phyloP scores from a whole-genome alignment of 1,284 basidiomycete species.

The Sporisorium reilianum region DNA sequence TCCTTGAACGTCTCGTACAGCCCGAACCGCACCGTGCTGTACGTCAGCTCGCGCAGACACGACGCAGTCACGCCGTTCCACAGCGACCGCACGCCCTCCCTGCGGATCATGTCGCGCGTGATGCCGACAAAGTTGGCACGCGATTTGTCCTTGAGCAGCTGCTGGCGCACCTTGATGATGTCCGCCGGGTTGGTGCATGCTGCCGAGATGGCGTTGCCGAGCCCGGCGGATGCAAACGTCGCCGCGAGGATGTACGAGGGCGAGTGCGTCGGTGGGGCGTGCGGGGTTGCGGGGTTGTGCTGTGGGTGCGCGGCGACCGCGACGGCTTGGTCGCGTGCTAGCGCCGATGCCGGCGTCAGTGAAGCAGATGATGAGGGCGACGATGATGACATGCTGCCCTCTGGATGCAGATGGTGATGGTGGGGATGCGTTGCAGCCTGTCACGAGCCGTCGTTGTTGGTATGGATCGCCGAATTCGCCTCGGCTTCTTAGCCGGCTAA shows the following conservation, averaged over 20 bases:
- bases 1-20: slow-evolving; percentile 58
- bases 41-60: slow-evolving; percentile 56
- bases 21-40: slow-evolving; percentile 58
- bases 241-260: slow-evolving; percentile 33
- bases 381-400: slow-evolving; percentile 5
- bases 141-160: slow-evolving; percentile 43
- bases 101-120: slow-evolving; percentile 33
- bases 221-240: slow-evolving; percentile 53
- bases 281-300: slow-evolving; percentile 21
- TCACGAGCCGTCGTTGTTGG: not conserved
- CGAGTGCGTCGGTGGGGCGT: slow-evolving; percentile 14
- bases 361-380: slow-evolving; percentile 8
- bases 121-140: slow-evolving; percentile 47
- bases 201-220: slow-evolving; percentile 56
- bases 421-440: not conserved
- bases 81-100: slow-evolving; percentile 43
- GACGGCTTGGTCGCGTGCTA: slow-evolving; percentile 40
- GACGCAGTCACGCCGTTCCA: slow-evolving; percentile 58
- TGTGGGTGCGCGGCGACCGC: slow-evolving; percentile 35
- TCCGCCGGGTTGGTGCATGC: slow-evolving; percentile 58
- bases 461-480: not conserved
- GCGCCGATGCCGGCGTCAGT: slow-evolving; percentile 12
- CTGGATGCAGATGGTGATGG: not conserved
- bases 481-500: slow-evolving; percentile 36
- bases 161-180: slow-evolving; percentile 61